phyloP scores from a whole-genome alignment of 768 basidiomycete genomes.

The Fomitopsis pulvina region DNA sequence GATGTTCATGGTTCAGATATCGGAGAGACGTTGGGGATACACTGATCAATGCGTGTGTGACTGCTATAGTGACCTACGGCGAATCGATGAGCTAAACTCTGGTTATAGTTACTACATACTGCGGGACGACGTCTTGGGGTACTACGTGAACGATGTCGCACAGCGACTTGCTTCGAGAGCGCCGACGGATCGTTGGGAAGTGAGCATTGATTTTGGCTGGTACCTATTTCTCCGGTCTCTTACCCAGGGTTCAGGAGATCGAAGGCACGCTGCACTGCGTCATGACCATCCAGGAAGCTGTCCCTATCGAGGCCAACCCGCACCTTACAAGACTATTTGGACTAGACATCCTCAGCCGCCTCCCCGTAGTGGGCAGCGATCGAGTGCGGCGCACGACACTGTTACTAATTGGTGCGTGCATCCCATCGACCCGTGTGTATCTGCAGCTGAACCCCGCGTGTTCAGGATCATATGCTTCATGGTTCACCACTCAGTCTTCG shows the following conservation, averaged over 20 bases:
- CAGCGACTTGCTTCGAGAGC: slow-evolving; percentile 42
- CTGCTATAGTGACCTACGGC: not conserved
- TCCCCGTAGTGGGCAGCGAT: slow-evolving; percentile 59
- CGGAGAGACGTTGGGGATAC: slow-evolving; percentile 84
- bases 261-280: slow-evolving; percentile 86
- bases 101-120: slow-evolving; percentile 71
- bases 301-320: slow-evolving; percentile 49
- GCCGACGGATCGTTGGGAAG: slow-evolving; percentile 68
- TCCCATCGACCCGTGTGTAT: not conserved
- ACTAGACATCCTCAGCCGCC: slow-evolving; percentile 56
- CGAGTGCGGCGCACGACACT: slow-evolving; percentile 72
- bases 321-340: slow-evolving; percentile 64
- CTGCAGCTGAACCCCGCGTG: not conserved
- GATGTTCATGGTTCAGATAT: slow-evolving; percentile 41
- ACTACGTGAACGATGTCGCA: slow-evolving; percentile 55
- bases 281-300: slow-evolving; percentile 82
- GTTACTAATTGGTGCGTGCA: slow-evolving; percentile 58
- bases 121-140: slow-evolving; percentile 74
- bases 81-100: not conserved
- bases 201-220: slow-evolving; percentile 20
- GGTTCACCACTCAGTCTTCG: slow-evolving; percentile 57
- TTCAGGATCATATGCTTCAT: slow-evolving; percentile 68
- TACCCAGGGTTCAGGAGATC: slow-evolving; percentile 55
- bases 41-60: slow-evolving; percentile 75
- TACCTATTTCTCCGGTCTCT: not conserved